phyloP scores from a whole-genome alignment of 257 asterid species.

The Catharanthus roseus region DNA sequence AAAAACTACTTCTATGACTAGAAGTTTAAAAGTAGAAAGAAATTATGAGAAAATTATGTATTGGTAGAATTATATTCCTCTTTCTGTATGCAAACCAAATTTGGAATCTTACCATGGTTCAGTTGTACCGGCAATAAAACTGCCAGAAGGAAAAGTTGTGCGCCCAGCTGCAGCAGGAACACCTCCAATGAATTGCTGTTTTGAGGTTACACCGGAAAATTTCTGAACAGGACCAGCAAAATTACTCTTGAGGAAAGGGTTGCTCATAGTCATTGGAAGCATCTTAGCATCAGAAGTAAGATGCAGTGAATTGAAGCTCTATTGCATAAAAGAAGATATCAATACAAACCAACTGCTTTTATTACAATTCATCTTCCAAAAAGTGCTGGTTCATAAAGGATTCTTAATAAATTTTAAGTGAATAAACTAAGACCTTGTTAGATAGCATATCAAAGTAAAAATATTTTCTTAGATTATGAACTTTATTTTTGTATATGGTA shows the following conservation, averaged over 20 bases:
- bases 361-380: neutral
- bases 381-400: neutral
- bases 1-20: neutral
- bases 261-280: constrained; percentile 30
- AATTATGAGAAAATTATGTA: neutral
- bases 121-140: constrained; percentile 34
- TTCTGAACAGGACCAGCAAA: constrained; percentile 32
- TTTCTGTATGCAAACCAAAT: neutral
- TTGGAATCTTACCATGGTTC: constrained; percentile 46
- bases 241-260: constrained; percentile 30
- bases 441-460: neutral
- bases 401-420: neutral
- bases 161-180: constrained; percentile 35
- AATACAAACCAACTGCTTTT: constrained; percentile 9
- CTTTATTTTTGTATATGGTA: neutral
- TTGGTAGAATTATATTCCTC: neutral
- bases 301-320: constrained; percentile 25
- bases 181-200: constrained; percentile 45
- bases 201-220: constrained; percentile 28
- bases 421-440: neutral
- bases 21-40: too few relatives aligned
- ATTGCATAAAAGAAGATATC: constrained; percentile 20
- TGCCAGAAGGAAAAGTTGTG: constrained; percentile 27
- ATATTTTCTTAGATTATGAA: neutral
- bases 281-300: constrained; percentile 24